Evolutionary conservation across 225 moss, liverwort and hornwort species (phyloP).

Genomic region (Bryum argenteum): DNA sequence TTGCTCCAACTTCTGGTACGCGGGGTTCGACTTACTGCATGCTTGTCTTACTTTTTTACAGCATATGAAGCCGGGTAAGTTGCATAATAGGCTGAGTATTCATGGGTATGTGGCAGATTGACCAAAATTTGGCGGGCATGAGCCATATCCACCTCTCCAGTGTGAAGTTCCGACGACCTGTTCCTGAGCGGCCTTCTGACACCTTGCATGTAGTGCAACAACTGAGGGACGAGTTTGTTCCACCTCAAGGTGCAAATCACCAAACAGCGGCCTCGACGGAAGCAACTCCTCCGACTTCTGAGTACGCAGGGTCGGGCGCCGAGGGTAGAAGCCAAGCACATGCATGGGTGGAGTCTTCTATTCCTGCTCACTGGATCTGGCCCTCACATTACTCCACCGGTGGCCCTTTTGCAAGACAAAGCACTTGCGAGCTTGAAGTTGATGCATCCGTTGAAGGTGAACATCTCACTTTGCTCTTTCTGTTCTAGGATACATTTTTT

Average conservation of each 20-base stretch:
- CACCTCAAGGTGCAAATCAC: not conserved
- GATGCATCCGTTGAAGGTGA: conserved; percentile 92
- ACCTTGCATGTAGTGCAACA: conserved; percentile 55
- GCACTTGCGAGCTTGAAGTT: conserved; percentile 91
- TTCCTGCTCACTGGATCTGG: conserved; percentile 90
- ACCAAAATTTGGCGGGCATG: conserved; percentile 94
- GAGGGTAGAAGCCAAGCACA: conserved; percentile 49
- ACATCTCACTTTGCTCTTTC: not conserved
- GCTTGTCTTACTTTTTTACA: conserved; percentile 10
- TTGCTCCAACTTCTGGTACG: conserved; percentile 92
- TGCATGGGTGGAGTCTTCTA: conserved; percentile 66
- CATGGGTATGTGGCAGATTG: conserved; percentile 55
- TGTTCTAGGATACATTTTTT: conserved; percentile 14
- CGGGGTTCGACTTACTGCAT: conserved; percentile 9
- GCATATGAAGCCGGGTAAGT: not conserved
- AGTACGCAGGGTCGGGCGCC: conserved; percentile 36
- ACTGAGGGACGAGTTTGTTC: conserved; percentile 62
- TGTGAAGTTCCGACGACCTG: conserved; percentile 79
- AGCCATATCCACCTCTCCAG: conserved; percentile 80
- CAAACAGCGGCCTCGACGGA: conserved; percentile 34
- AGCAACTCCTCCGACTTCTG: conserved; percentile 38
- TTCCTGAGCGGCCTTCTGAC: conserved; percentile 57
- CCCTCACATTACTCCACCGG: conserved; percentile 54
- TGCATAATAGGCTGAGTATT: not conserved
- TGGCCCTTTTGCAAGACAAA: conserved; percentile 73